Evolutionary conservation across 148 eudicot genomes (phyloP).

Genomic region (Euryodendron excelsum): DNA sequence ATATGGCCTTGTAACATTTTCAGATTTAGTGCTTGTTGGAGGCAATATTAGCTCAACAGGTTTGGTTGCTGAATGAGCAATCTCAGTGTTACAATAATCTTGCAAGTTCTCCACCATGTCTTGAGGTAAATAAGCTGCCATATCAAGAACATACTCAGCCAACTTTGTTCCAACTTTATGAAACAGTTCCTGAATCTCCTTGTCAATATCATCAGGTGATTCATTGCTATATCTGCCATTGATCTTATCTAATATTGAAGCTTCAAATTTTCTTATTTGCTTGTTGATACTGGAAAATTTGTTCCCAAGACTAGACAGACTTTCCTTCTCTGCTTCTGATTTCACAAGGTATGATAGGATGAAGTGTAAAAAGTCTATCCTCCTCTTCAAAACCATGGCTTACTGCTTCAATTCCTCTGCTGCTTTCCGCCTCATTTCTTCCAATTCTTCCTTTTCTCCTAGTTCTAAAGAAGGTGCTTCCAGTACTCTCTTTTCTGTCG

Average conservation of each 20-base stretch:
- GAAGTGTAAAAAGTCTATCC: neutral
- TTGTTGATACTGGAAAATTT: neutral
- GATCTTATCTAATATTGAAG: neutral
- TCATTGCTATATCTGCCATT: neutral
- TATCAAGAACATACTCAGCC: neutral
- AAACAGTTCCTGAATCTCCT: neutral
- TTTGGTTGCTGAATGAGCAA: neutral
- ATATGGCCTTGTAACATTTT: too few relatives aligned
- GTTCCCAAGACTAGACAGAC: neutral
- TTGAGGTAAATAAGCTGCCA: neutral
- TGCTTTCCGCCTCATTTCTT: neutral
- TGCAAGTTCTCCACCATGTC: neutral
- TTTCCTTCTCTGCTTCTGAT: neutral
- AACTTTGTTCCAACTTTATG: neutral
- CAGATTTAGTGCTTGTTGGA: neutral
- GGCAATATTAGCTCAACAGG: neutral
- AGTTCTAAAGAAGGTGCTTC: too few relatives aligned
- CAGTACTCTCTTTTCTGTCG: too few relatives aligned
- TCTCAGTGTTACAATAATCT: neutral
- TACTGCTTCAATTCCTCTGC: neutral
- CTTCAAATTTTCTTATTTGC: neutral
- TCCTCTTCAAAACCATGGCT: neutral
- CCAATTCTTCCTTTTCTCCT: neutral
- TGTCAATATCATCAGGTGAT: neutral
- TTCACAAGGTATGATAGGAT: neutral